A percentile compares a stretch with the other conserved stretches of the same genome.
Conservation (phyloP, 2,329 filamentous ascomycete genomes). For the Zelopaecilomyces penicillatus region DNA sequence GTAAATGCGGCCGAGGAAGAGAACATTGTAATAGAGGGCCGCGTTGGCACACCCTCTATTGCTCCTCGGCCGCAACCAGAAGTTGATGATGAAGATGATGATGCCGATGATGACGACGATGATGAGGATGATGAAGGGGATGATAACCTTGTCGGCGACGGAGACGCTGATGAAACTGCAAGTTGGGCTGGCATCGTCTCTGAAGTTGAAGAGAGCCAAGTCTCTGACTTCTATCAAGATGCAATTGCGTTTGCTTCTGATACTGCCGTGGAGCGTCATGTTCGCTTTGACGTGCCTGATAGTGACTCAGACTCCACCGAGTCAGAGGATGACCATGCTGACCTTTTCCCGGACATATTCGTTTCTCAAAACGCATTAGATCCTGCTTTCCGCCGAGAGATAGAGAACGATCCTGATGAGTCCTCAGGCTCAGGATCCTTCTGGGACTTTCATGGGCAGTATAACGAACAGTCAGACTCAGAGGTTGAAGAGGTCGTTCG, state of each 20-base stretch:
- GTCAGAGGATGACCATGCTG: constrained; percentile 51
- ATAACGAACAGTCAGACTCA: constrained; percentile 29
- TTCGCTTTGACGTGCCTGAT: constrained; percentile 63
- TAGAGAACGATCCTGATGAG: constrained; percentile 59
- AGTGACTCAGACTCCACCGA: constrained; percentile 61
- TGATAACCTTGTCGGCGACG: constrained; percentile 26
- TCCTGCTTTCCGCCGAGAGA: constrained; percentile 62
- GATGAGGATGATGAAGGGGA: constrained; percentile 32
- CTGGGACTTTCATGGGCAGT: constrained; percentile 53
- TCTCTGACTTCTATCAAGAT: constrained; percentile 34
- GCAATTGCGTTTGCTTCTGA: constrained; percentile 35
- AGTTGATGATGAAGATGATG: constrained; percentile 29
- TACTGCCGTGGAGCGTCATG: constrained; percentile 47
- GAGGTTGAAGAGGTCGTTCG: constrained; percentile 35
- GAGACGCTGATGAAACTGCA: constrained; percentile 34
- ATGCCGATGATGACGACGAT: constrained; percentile 29
- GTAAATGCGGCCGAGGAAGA: constrained; percentile 71
- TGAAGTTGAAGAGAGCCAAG: constrained; percentile 34
- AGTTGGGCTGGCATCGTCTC: constrained; percentile 51
- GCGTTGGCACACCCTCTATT: constrained; percentile 26
- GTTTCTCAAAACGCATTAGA: constrained; percentile 66
- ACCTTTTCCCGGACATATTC: constrained; percentile 71
- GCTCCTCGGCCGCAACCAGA: constrained; percentile 43
- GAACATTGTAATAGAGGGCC: constrained; percentile 51
- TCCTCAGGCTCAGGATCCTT: constrained; percentile 50